Conservation (phyloP, 257 asterid species). For the Capsicum pubescens region DNA sequence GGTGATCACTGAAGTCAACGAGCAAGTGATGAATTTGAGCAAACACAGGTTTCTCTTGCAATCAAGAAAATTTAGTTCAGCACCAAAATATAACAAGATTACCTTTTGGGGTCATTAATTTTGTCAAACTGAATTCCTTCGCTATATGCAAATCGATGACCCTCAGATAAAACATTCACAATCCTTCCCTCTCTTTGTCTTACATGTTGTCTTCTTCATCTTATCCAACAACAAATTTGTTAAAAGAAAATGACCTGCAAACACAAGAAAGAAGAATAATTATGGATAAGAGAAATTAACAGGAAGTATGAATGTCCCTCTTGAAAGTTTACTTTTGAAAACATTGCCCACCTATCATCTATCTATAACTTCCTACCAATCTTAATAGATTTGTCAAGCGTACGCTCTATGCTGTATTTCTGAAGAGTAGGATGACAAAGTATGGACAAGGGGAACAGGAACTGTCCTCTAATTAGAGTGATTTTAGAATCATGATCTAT, state of each 20-base stretch:
- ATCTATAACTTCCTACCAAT: not conserved
- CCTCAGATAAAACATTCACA: conserved; percentile 80
- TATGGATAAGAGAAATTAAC: not conserved
- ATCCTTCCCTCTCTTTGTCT: conserved; percentile 84
- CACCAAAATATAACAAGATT: not conserved
- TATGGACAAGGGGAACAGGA: not conserved
- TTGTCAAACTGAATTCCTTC: conserved; percentile 75
- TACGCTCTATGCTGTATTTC: not conserved
- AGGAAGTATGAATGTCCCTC: not conserved
- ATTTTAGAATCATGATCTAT: conserved; percentile 4
- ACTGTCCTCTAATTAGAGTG: not conserved
- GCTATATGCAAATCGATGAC: conserved; percentile 55
- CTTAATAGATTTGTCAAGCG: not conserved
- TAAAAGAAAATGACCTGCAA: conserved; percentile 90
- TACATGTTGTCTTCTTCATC: conserved; percentile 70
- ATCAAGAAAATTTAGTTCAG: not conserved
- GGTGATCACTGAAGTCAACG: not conserved
- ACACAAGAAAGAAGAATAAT: conserved; percentile 23
- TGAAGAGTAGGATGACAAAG: not conserved
- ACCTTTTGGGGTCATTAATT: conserved; percentile 68
- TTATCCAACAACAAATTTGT: conserved; percentile 74
- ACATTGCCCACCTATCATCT: not conserved
- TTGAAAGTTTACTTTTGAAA: conserved; percentile 25
- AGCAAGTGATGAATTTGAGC: not conserved
- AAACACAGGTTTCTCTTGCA: conserved; percentile 14